These are phyloP conservation scores for Paratinospora sagittata DNA, from an alignment of 164 flowering plant genomes.

Conservation along the genomic window DNA sequence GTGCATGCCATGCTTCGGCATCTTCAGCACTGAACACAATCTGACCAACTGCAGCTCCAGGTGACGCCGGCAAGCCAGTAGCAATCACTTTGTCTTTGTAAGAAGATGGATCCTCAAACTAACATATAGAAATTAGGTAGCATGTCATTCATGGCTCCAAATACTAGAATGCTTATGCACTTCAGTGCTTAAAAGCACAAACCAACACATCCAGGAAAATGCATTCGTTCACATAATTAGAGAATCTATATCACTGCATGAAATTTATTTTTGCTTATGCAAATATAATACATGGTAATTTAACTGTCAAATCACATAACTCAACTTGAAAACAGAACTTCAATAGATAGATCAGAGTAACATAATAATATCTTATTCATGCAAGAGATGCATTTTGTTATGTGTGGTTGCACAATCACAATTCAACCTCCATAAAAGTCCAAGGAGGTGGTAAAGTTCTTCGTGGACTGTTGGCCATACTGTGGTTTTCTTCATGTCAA, in stretches of 20 bases:
- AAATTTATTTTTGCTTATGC: too few relatives aligned
- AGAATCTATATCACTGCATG: too few relatives aligned
- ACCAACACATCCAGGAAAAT: not conserved
- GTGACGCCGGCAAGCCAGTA: slow-evolving; percentile 94
- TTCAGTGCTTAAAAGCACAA: not conserved
- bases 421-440: not conserved
- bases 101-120: slow-evolving; percentile 86
- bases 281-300: too few relatives aligned
- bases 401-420: not conserved
- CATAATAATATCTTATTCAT: not conserved
- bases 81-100: slow-evolving; percentile 81
- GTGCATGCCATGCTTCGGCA: slow-evolving; percentile 97
- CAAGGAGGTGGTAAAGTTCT: too few relatives aligned
- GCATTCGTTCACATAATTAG: not conserved
- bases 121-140: slow-evolving; percentile 10
- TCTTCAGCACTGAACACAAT: slow-evolving; percentile 82
- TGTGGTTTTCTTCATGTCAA: too few relatives aligned
- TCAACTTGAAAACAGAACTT: not conserved
- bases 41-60: slow-evolving; percentile 98
- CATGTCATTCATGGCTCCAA: too few relatives aligned
- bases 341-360: not conserved
- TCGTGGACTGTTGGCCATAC: too few relatives aligned
- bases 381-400: not conserved
- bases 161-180: too few relatives aligned
- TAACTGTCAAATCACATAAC: too few relatives aligned